Percentiles rank a stretch among this genome's conserved stretches.
Conservation (phyloP, 2,329 filamentous ascomycete species). For the Biscogniauxia mediterranea region DNA sequence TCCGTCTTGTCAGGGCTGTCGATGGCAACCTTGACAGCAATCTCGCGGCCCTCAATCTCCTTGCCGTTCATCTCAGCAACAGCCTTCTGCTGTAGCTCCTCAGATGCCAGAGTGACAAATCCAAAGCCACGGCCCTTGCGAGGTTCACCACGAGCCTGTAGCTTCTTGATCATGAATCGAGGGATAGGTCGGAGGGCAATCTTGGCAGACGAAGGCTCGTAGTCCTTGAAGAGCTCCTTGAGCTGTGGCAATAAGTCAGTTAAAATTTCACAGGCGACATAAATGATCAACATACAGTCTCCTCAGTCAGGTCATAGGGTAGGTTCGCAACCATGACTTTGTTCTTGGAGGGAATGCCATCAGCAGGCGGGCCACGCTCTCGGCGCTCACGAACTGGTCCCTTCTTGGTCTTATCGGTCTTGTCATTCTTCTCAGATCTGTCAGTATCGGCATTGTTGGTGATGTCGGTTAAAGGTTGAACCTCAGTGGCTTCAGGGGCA, state of each 20-base stretch:
- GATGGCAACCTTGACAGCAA: constrained; percentile 99
- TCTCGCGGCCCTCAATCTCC: constrained; percentile 97
- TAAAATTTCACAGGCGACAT: not conserved
- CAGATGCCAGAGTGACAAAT: constrained; percentile 92
- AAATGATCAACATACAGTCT: constrained; percentile 66
- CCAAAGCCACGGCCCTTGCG: constrained; percentile 99
- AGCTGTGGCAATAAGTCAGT: constrained; percentile 58
- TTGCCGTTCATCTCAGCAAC: constrained; percentile 99
- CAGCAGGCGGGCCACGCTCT: constrained; percentile 92
- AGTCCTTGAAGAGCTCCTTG: constrained; percentile 92
- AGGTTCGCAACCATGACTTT: constrained; percentile 99
- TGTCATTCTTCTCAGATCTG: constrained; percentile 32
- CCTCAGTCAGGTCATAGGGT: constrained; percentile 95
- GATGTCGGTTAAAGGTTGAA: constrained; percentile 54
- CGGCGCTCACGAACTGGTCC: constrained; percentile 60
- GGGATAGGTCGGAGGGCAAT: constrained; percentile 98
- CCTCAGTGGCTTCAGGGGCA: constrained; percentile 52
- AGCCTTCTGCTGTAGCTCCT: constrained; percentile 96
- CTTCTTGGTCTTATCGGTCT: constrained; percentile 39
- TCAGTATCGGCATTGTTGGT: constrained; percentile 47
- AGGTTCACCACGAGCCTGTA: constrained; percentile 94
- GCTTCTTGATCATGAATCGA: constrained; percentile 99
- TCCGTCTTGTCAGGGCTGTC: constrained; percentile 96
- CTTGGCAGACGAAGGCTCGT: constrained; percentile 92
- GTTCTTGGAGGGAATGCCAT: constrained; percentile 97